phyloP scores from a whole-genome alignment of 176 grass and related monocot genomes.

The Typha latifolia region DNA sequence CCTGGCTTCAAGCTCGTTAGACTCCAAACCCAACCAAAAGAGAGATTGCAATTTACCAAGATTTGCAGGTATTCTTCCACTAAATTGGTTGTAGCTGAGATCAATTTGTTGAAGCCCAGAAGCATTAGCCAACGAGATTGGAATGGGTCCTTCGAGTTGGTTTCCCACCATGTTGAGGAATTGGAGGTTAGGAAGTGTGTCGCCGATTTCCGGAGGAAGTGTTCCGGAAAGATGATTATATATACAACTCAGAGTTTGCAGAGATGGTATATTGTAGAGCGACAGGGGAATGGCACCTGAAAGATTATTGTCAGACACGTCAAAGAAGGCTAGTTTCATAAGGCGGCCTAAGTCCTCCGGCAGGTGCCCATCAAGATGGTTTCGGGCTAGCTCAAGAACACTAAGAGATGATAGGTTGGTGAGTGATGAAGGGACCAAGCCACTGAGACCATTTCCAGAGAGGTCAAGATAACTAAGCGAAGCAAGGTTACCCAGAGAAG shows the following conservation, averaged over 20 bases:
- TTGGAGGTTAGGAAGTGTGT: constrained; percentile 14
- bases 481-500: constrained; percentile 18
- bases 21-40: background rate
- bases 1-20: constrained; percentile 7
- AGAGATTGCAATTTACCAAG: constrained; percentile 6
- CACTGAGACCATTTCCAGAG: background rate
- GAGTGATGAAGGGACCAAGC: constrained; percentile 1
- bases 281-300: constrained; percentile 2
- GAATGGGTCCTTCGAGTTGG: constrained; percentile 19
- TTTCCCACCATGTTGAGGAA: background rate
- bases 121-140: constrained; percentile 12
- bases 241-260: background rate
- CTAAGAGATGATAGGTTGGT: background rate
- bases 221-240: constrained; percentile 5
- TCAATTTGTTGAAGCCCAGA: background rate
- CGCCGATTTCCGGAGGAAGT: constrained; percentile 11
- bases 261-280: constrained; percentile 15
- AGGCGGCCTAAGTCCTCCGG: constrained; percentile 13
- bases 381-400: background rate
- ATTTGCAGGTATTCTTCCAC: constrained; percentile 14
- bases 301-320: constrained; percentile 2
- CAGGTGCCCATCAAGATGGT: constrained; percentile 20
- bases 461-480: constrained; percentile 2
- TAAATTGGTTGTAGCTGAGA: constrained; percentile 16
- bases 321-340: constrained; percentile 1